phyloP scores from a whole-genome alignment of 2,329 filamentous ascomycete genomes.

The Fusarium graminum region DNA sequence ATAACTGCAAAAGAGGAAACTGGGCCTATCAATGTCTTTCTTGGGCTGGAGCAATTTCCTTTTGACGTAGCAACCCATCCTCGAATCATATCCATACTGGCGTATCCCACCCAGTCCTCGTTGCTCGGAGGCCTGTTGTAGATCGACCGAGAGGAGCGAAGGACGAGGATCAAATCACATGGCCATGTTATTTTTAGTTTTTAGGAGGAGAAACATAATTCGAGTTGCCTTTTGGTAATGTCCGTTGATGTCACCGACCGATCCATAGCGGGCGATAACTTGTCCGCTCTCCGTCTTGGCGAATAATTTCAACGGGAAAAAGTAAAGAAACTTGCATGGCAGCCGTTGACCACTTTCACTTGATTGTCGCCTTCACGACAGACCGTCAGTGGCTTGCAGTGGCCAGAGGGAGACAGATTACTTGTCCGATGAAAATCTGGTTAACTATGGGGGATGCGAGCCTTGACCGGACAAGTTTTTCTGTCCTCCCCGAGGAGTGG shows the following conservation, averaged over 20 bases:
- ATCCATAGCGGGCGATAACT: neutral
- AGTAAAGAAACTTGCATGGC: neutral
- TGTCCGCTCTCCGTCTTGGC: neutral
- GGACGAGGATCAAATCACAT: constrained; percentile 19
- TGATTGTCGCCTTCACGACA: constrained; percentile 6
- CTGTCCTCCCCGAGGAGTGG: no score
- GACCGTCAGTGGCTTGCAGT: constrained; percentile 16
- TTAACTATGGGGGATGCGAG: no score
- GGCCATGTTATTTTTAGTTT: constrained; percentile 39
- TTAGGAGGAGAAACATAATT: constrained; percentile 7
- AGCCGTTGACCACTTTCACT: neutral
- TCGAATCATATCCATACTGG: constrained; percentile 4
- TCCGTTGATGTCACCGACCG: neutral
- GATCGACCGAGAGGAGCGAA: constrained; percentile 22
- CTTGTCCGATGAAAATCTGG: no score
- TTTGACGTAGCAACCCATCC: constrained; percentile 38
- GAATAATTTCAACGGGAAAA: neutral
- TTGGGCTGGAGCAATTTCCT: constrained; percentile 26
- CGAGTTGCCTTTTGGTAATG: neutral
- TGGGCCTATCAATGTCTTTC: neutral
- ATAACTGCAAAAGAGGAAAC: constrained; percentile 34
- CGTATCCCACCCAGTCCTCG: constrained; percentile 1
- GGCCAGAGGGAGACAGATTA: no score
- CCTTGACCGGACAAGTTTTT: no score
- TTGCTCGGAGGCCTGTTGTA: constrained; percentile 30